Base-by-base conservation (phyloP, 352 stramenopile genomes). In the Peronospora farinosa region DNA sequence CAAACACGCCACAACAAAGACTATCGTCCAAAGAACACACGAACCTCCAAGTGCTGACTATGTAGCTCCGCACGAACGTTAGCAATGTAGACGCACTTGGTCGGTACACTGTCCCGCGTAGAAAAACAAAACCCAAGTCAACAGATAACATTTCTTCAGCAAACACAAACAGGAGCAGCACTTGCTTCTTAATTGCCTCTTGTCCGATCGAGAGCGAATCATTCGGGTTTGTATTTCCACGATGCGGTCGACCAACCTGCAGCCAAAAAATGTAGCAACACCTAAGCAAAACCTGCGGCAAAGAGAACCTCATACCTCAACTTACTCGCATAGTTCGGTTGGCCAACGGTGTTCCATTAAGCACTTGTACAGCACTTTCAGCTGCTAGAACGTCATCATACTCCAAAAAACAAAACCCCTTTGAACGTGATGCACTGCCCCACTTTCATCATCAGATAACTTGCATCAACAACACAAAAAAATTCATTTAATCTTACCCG, bases 341-440 rank as follows among this genome's bases (percentile, higher is more conserved):
- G 19, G 76, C 67, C 31, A 90, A 50, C 7, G 67, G 52, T 7
- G 63, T 67, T 30, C 76, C 79, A 38, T 90, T 90, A 2, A 90
- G 68, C 17, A 90, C 71, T 63, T 90, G 79, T 31, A 90, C 77
- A 0, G 77, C 79, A 35, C 72, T 88, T 41, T 90, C 79, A 7
- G 79, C 79, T 31, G 79, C 79, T 40, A 90, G 51, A n/a, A 88
- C 74, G 38, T 90, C 79, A 37, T 90, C 74, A 31, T 85, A 90
- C 46, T 90, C 79, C 47, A 90, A 61, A 51, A 90, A 90, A 56
- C 79, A 90, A 41, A 88, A 90, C 0, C 79, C 79, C 51, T 90
- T 90, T 7, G 79, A 90, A 21, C 79, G 71, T 7, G 64, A 68
- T 5, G 69, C 68, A 15, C 79, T 90, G 28, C 38, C 23, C 12